A percentile compares a stretch with the other conserved stretches of the same genome.
These are phyloP conservation scores for Colletotrichum nymphaeae DNA, from an alignment of 2,329 filamentous ascomycete genomes.

Conservation along the genomic window DNA sequence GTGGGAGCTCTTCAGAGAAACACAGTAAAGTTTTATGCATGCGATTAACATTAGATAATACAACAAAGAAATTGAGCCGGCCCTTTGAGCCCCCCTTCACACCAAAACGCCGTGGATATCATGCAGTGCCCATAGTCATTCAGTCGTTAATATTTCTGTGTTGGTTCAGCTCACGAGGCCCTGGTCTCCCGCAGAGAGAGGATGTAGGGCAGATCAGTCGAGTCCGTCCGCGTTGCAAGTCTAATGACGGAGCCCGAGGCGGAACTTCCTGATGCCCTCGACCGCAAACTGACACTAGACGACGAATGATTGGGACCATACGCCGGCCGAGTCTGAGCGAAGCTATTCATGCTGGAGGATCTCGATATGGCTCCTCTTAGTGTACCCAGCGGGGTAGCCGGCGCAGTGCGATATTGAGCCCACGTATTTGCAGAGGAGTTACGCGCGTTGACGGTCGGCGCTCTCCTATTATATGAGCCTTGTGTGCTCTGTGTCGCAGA, in stretches of 20 bases:
- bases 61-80: background rate
- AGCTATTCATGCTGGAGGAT: constrained; percentile 50
- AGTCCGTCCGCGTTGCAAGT: constrained; percentile 52
- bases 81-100: background rate
- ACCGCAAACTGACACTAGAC: constrained; percentile 54
- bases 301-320: constrained; percentile 51
- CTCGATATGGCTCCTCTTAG: constrained; percentile 50
- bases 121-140: constrained; percentile 29
- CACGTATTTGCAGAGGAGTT: constrained; percentile 57
- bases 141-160: constrained; percentile 21
- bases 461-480: constrained; percentile 40
- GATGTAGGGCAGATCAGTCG: constrained; percentile 48
- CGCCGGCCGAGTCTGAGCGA: constrained; percentile 55
- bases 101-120: constrained; percentile 34
- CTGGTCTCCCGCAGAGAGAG: constrained; percentile 37
- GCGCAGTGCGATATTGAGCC: constrained; percentile 62
- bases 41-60: constrained; percentile 31
- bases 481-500: constrained; percentile 46
- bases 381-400: constrained; percentile 63
- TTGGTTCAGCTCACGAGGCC: constrained; percentile 22
- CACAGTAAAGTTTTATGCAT: background rate
- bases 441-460: constrained; percentile 44
- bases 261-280: constrained; percentile 49
- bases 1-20: background rate
- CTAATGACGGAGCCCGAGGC: constrained; percentile 58